Percentiles rank a stretch among this genome's conserved stretches.
Conservation (phyloP, 768 basidiomycete species). For the Mrakia gelida region DNA sequence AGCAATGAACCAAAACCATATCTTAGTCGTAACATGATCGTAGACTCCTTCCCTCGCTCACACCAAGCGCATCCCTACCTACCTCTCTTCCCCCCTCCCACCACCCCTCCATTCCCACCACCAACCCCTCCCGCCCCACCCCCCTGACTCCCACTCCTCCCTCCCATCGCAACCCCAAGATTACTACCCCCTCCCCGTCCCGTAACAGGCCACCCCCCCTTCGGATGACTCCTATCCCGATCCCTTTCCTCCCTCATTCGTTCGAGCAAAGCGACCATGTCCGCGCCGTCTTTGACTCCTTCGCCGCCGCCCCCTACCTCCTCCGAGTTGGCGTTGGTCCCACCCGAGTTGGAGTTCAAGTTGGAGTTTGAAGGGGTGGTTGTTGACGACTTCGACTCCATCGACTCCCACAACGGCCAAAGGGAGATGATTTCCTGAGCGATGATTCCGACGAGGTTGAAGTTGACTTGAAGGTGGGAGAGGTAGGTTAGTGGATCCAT, state of each 20-base stretch:
- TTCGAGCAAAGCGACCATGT: constrained; percentile 29
- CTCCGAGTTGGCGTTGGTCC: too few relatives aligned
- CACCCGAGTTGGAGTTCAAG: too few relatives aligned
- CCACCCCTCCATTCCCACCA: not conserved
- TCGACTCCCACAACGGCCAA: constrained; percentile 83
- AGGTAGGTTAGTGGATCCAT: constrained; percentile 73
- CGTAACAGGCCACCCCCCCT: constrained; percentile 9
- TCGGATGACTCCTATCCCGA: constrained; percentile 9
- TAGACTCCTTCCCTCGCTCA: not conserved
- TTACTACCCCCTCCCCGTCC: not conserved
- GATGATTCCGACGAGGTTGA: constrained; percentile 73
- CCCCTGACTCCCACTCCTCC: not conserved
- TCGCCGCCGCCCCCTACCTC: not conserved
- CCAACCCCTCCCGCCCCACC: not conserved
- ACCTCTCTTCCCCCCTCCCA: not conserved
- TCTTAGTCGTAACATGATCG: not conserved
- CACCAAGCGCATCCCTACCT: not conserved
- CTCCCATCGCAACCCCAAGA: not conserved
- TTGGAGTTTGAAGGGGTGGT: not conserved
- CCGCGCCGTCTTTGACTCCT: constrained; percentile 12
- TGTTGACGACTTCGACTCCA: constrained; percentile 56
- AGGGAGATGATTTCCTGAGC: constrained; percentile 85
- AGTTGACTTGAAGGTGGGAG: constrained; percentile 76
- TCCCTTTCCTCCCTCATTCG: constrained; percentile 26
- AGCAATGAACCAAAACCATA: too few relatives aligned